Evolutionary conservation across 768 basidiomycete genomes (phyloP), one percentile per base, ranked within the genome.

Genomic region (Pulveroboletus frians): DNA sequence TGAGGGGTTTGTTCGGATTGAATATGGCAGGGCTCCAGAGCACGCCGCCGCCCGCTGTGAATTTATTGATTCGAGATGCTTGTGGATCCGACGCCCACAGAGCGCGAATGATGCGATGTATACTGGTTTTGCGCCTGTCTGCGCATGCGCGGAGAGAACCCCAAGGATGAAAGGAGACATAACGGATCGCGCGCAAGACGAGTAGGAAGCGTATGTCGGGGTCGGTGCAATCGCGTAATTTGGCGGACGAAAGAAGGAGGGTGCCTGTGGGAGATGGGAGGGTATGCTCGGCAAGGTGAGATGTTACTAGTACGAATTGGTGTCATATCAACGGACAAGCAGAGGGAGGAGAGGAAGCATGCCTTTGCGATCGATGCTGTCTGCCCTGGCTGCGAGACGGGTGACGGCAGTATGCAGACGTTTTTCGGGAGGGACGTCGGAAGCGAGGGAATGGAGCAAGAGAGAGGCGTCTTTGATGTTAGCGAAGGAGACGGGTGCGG

Each of bases 81-180:
- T 63, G 63, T 3, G 68, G 66, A 17, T 71, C 46, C 9, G 62
- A 60, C 4, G 60, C 42, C 77, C 80, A 86, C 6, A 90, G 52
- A 6, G 67, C 68, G 11, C 64, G 42, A 17, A 77, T 61, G 49
- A 90, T 79, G 32, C 72, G 72, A 2, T 69, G 53, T 26, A 85
- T 62, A 43, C 74, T 76, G 6, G 48, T 53, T 35, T 60, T 63
- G 9, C 79, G 74, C 30, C 89, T 76, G 50, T 76, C 67, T 2
- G 74, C 79, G 54, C 88, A 82, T 2, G 88, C 78, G 8, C 71
- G 76, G 15, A 76, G 58, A 40, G 80, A 80, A 5, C 90, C 90
- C 90, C 90, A 92, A 3, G 87, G 84, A 34, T 77, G 71, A 39
- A 80, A 83, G 0, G 89, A 91, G 36, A 82, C 69, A 57, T 81